A percentile compares a stretch with the other conserved stretches of the same genome.
Evolutionary conservation across 164 flowering plant genomes (phyloP).

Genomic region (Platanus orientalis): DNA sequence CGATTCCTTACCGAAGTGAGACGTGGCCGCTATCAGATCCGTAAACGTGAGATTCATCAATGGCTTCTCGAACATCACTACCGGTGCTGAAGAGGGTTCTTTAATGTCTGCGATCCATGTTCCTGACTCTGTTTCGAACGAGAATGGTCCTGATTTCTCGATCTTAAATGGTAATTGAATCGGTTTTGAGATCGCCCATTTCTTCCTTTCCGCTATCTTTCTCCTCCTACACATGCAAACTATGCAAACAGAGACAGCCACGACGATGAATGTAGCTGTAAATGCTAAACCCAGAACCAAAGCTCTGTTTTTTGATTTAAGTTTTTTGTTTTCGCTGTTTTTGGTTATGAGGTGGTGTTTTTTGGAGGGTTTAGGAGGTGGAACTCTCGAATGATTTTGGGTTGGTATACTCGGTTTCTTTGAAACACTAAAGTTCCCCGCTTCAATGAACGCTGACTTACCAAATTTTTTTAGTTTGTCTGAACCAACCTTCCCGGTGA

Average conservation of each 20-base stretch:
- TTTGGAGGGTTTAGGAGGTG: constrained; percentile 11
- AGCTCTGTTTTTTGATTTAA: constrained; percentile 26
- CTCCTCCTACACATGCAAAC: constrained; percentile 30
- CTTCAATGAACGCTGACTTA: constrained; percentile 49
- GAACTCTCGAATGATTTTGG: constrained; percentile 18
- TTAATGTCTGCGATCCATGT: constrained; percentile 85
- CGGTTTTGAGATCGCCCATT: constrained; percentile 77
- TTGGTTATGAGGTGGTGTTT: constrained; percentile 14
- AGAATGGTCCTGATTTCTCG: constrained; percentile 84
- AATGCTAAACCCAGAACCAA: constrained; percentile 29
- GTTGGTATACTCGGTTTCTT: constrained; percentile 13
- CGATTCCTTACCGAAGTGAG: constrained; percentile 79
- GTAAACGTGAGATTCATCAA: constrained; percentile 75
- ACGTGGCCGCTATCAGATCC: constrained; percentile 87
- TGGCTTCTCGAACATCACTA: constrained; percentile 92
- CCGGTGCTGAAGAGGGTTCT: constrained; percentile 72
- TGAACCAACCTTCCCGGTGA: constrained; percentile 35
- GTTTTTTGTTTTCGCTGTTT: too few relatives aligned
- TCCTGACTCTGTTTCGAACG: constrained; percentile 84
- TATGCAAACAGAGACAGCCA: constrained; percentile 9
- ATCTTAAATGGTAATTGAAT: constrained; percentile 37
- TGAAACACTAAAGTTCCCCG: constrained; percentile 38
- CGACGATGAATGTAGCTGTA: constrained; percentile 27
- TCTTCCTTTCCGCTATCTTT: constrained; percentile 27
- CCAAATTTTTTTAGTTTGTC: constrained; percentile 48